A percentile compares a stretch with the other conserved stretches of the same genome.
Conservation (phyloP, 202 grass and related monocot species). For the Saccharum hybrid region DNA sequence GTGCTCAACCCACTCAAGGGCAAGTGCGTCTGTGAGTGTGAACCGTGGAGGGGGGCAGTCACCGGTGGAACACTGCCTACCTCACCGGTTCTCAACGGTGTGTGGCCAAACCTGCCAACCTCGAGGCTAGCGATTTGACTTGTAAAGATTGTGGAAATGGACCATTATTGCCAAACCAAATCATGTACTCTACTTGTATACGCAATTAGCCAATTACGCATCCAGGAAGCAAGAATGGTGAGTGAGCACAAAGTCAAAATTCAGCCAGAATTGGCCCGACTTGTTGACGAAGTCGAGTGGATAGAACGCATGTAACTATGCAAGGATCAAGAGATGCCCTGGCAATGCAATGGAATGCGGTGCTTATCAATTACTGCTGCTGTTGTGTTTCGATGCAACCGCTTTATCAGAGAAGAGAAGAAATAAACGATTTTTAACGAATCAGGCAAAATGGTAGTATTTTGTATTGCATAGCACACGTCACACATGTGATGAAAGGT, state of each 20-base stretch:
- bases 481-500: no score
- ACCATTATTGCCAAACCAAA: background rate
- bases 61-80: constrained; percentile 30
- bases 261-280: background rate
- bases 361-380: background rate
- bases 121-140: constrained; percentile 25
- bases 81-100: constrained; percentile 4
- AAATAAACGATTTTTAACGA: no score
- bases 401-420: background rate
- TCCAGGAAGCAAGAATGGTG: background rate
- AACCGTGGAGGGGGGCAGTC: background rate
- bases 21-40: background rate
- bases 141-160: background rate
- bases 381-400: background rate
- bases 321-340: background rate
- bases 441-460: no score
- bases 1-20: constrained; percentile 13
- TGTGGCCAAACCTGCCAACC: constrained; percentile 42
- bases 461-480: no score
- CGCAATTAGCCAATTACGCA: background rate
- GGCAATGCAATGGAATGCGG: no score
- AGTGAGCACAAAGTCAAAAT: constrained; percentile 4
- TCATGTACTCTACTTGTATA: background rate
- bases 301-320: background rate
- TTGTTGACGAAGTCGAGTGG: background rate